A percentile compares a stretch with the other conserved stretches of the same genome.
phyloP scores from a whole-genome alignment of 1,139 yeast species.

The Tardiomyces digboiensis region DNA sequence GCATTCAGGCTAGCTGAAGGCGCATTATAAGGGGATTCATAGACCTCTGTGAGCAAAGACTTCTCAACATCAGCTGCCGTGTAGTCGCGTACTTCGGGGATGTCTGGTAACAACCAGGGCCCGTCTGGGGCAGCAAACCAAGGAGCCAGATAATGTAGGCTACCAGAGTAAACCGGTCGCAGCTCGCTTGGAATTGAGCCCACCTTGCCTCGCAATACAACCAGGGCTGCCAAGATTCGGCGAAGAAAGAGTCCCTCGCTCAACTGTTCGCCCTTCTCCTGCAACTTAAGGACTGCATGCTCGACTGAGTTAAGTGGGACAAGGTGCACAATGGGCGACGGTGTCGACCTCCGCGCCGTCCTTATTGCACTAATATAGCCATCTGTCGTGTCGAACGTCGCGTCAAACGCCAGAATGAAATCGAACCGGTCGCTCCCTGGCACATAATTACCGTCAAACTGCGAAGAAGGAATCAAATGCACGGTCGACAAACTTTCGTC shows the following conservation, averaged over 20 bases:
- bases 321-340: slow-evolving; percentile 54
- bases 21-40: slow-evolving; percentile 11
- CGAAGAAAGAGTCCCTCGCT: slow-evolving; percentile 34
- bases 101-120: slow-evolving; percentile 76
- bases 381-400: slow-evolving; percentile 40
- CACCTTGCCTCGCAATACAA: slow-evolving; percentile 72
- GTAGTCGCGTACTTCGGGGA: slow-evolving; percentile 53
- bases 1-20: slow-evolving; percentile 14
- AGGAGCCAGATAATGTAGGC: slow-evolving; percentile 48
- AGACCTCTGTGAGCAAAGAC: slow-evolving; percentile 70
- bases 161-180: slow-evolving; percentile 63
- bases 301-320: slow-evolving; percentile 78
- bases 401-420: slow-evolving; percentile 61
- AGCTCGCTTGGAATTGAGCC: slow-evolving; percentile 78
- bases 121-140: slow-evolving; percentile 39
- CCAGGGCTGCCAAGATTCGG: slow-evolving; percentile 71
- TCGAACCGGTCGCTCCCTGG: slow-evolving; percentile 36
- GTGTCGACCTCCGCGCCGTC: slow-evolving; percentile 17
- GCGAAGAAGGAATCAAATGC: slow-evolving; percentile 24
- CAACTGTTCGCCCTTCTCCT: slow-evolving; percentile 3
- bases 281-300: slow-evolving; percentile 33
- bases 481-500: slow-evolving; percentile 19
- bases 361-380: slow-evolving; percentile 28
- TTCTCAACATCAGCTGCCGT: slow-evolving; percentile 68
- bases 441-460: slow-evolving; percentile 18